Evolutionary conservation across 108 stramenopile species (phyloP).

Genomic region (Cyclotella atomus): DNA sequence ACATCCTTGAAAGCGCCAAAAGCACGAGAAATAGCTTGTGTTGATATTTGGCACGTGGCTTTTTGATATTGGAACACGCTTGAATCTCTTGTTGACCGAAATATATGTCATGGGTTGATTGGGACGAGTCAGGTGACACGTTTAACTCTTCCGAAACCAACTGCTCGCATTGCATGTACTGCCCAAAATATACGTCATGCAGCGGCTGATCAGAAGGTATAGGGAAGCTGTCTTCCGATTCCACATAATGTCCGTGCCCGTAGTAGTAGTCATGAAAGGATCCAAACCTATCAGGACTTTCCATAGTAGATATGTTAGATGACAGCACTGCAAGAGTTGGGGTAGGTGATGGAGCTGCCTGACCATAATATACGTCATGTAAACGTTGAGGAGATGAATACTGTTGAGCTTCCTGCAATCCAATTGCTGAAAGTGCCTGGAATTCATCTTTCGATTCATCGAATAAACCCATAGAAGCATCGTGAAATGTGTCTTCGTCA

Average conservation of each 20-base stretch:
- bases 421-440: neutral
- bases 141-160: neutral
- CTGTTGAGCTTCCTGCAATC: neutral
- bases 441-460: neutral
- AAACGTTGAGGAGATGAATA: neutral
- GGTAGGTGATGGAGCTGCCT: neutral
- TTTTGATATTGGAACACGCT: neutral
- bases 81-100: constrained; percentile 4
- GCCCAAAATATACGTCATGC: constrained; percentile 3
- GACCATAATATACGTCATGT: constrained; percentile 1
- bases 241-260: neutral
- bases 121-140: neutral
- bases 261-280: constrained; percentile 13
- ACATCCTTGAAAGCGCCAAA: neutral
- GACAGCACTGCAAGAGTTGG: neutral
- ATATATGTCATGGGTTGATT: neutral
- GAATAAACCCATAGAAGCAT: neutral
- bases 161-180: neutral
- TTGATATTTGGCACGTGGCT: neutral
- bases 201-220: neutral
- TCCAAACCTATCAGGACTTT: neutral
- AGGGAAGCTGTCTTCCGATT: neutral
- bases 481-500: neutral
- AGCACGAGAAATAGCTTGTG: neutral
- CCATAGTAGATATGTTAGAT: neutral